A percentile compares a stretch with the other conserved stretches of the same genome.
Evolutionary conservation across 352 stramenopile species (phyloP).

Genomic region (Plasmopara muralis): DNA sequence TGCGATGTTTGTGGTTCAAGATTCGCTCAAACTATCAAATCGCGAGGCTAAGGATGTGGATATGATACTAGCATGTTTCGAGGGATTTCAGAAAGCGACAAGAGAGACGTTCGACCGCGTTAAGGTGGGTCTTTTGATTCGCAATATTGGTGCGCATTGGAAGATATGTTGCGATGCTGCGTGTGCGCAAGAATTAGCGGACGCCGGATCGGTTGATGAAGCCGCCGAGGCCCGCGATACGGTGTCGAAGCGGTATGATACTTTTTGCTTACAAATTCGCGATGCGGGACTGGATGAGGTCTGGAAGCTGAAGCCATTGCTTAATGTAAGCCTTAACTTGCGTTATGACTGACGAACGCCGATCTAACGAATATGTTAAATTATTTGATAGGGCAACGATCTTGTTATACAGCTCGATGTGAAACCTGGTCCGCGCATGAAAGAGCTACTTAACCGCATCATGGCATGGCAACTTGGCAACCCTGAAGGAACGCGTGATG

Average conservation of each 20-base stretch:
- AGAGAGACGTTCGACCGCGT: slow-evolving; percentile 38
- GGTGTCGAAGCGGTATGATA: slow-evolving; percentile 31
- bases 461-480: slow-evolving; percentile 55
- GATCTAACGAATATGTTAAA: background rate
- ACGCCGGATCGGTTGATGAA: slow-evolving; percentile 6
- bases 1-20: slow-evolving; percentile 45
- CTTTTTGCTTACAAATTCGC: slow-evolving; percentile 27
- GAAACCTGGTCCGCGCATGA: slow-evolving; percentile 53
- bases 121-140: slow-evolving; percentile 42
- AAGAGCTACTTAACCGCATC: slow-evolving; percentile 47
- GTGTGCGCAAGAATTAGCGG: slow-evolving; percentile 43
- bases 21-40: slow-evolving; percentile 58
- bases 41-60: slow-evolving; percentile 62
- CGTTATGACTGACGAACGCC: background rate
- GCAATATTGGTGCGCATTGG: slow-evolving; percentile 56
- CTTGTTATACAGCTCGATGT: slow-evolving; percentile 52
- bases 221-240: slow-evolving; percentile 6
- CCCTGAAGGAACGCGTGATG: slow-evolving; percentile 44
- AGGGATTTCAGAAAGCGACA: slow-evolving; percentile 22
- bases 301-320: slow-evolving; percentile 59
- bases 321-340: slow-evolving; percentile 42
- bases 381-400: slow-evolving; percentile 48
- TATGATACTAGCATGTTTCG: slow-evolving; percentile 40
- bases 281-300: slow-evolving; percentile 31
- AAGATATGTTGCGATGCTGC: slow-evolving; percentile 46